Evolutionary conservation across 2,329 filamentous ascomycete genomes (phyloP), one percentile per base, ranked within the genome.

Genomic region (Curvularia sp.): DNA sequence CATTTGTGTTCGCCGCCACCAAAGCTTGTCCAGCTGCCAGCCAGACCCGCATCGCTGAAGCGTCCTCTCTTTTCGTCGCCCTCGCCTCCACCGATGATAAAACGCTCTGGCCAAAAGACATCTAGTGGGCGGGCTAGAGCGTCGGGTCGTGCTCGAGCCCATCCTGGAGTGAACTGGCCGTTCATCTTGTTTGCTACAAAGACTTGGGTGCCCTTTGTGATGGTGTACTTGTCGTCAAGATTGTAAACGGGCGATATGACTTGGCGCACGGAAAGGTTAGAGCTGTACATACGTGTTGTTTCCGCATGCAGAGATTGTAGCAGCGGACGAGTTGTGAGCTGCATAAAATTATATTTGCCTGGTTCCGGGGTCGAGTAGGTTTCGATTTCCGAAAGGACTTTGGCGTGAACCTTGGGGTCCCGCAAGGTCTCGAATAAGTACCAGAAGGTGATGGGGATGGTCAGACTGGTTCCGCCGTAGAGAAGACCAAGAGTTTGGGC

Each of bases 1-100:
- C 65, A 68, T n/a, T 60, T 53, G 13, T 68, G 65, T 41, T 58
- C 64, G 0, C 65, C 65, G 3, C 64, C 65, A 1, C 65, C 65
- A 20, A 66, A 68, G 2, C 38, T 44, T 4, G 60, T 65, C 64
- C 60, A 66, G 2, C 46, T 63, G 0, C 65, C 64, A 8, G 10
- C n/a, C 0, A 68, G 30, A 9, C 64, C 62, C 4, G 57, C 58
- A 24, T 68, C 65, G 41, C 55, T 68, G 12, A 56, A 66, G 7
- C 61, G 51, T 49, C 55, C 55, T 1, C 39, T 53, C 5, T 57
- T 56, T 0, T 41, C 53, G 1, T n/a, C 15, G 8, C 50, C 42
- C 13, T 44, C 22, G 39, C 41, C 12, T 35, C 2, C 22, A 35
- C 26, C 2, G 0, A 52, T 42, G n/a, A 68, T 44, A 39, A 57